phyloP scores from a whole-genome alignment of 2,329 filamentous ascomycete genomes.

The Cladosporium sp. region DNA sequence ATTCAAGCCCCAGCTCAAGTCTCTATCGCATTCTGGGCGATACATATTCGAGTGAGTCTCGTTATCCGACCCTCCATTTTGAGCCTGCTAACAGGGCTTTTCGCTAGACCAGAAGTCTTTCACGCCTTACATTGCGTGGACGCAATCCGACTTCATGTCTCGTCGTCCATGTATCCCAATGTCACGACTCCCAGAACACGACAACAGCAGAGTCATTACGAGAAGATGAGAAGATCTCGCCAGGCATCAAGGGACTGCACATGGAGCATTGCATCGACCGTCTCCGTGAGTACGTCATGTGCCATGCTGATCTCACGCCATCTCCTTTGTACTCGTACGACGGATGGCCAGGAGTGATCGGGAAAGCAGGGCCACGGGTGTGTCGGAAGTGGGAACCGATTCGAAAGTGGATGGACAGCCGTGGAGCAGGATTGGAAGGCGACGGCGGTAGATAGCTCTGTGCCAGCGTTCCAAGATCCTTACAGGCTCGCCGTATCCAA shows the following conservation, averaged over 20 bases:
- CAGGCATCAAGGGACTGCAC: slow-evolving; percentile 15
- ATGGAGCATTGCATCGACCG: slow-evolving; percentile 27
- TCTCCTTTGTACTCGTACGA: slow-evolving; percentile 20
- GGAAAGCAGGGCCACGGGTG: slow-evolving; percentile 20
- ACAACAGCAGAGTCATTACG: background rate
- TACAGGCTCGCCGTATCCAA: background rate
- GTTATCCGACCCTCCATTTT: rapidly evolving
- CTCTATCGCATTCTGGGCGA: background rate
- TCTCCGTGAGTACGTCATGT: slow-evolving; percentile 25
- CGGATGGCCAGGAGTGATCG: slow-evolving; percentile 19
- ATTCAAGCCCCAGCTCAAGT: background rate
- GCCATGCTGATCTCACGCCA: slow-evolving; percentile 26
- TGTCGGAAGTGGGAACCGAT: slow-evolving; percentile 18
- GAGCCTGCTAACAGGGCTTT: background rate
- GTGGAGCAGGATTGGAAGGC: background rate
- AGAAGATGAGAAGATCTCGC: background rate
- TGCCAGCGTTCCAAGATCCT: background rate
- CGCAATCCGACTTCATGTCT: background rate
- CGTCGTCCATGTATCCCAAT: background rate
- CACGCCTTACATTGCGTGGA: background rate
- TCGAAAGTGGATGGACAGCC: background rate
- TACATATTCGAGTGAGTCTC: background rate
- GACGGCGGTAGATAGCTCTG: background rate
- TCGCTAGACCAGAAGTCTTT: background rate
- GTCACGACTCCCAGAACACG: background rate